Conservation (phyloP, 176 grass and related monocot genomes). For the Aegilops speltoides region DNA sequence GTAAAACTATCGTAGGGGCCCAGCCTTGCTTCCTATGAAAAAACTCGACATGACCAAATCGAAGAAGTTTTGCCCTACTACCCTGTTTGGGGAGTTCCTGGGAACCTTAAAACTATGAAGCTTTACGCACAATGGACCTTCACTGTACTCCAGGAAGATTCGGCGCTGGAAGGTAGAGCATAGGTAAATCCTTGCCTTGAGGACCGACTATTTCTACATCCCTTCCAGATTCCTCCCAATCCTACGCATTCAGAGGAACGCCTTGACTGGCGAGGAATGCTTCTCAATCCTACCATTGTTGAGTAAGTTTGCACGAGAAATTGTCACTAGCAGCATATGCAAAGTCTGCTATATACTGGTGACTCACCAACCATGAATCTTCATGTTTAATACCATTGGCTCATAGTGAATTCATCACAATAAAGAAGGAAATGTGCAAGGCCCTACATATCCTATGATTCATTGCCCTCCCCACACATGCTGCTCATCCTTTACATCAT, state of each 20-base stretch:
- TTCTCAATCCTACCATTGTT: background rate
- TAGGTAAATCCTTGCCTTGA: too few species aligned
- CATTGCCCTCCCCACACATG: background rate
- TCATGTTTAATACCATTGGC: background rate
- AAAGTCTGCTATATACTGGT: background rate
- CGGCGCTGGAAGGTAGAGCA: too few species aligned
- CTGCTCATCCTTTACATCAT: background rate
- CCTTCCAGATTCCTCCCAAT: background rate
- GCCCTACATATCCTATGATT: background rate
- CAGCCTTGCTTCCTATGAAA: too few species aligned
- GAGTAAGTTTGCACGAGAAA: background rate
- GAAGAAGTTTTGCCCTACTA: too few species aligned
- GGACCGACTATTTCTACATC: background rate
- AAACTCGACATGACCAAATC: too few species aligned
- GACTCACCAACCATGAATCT: background rate
- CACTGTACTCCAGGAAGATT: too few species aligned
- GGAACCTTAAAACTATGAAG: too few species aligned
- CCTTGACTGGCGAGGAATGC: background rate
- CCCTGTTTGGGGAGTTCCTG: too few species aligned
- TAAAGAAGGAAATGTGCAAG: background rate
- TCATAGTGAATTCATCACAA: background rate
- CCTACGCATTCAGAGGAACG: background rate
- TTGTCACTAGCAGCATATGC: background rate
- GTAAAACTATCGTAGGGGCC: too few species aligned
- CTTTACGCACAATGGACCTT: too few species aligned